Conservation (phyloP, 2,329 filamentous ascomycete species). For the Aureobasidium sp. region DNA sequence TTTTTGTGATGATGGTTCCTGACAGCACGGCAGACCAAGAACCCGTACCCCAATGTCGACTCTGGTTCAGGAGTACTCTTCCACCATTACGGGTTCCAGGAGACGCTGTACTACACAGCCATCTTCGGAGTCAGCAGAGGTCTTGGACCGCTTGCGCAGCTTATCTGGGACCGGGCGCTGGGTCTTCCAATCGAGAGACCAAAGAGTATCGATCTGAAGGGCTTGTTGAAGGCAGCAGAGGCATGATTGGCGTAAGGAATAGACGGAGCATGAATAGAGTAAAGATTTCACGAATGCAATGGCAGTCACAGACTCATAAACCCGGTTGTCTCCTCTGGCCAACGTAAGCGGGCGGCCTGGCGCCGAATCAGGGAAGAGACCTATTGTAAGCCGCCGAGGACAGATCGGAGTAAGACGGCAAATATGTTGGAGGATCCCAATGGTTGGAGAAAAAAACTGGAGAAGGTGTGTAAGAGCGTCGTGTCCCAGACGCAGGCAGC, state of each 20-base stretch:
- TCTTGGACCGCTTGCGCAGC: conserved; percentile 81
- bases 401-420: not conserved
- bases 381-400: not conserved
- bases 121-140: conserved; percentile 62
- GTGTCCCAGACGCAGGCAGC: not conserved
- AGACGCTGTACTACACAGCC: conserved; percentile 87
- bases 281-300: not conserved
- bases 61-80: conserved; percentile 88
- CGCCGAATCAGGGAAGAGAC: not conserved
- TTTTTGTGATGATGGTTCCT: not conserved
- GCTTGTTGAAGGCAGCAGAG: conserved; percentile 57
- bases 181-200: conserved; percentile 94
- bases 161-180: conserved; percentile 92
- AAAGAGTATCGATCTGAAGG: conserved; percentile 92
- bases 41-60: conserved; percentile 88
- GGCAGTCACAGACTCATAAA: no score
- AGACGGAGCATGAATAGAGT: not conserved
- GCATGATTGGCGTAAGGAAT: not conserved
- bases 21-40: conserved; percentile 25
- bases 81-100: conserved; percentile 95
- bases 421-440: not conserved
- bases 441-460: conserved; percentile 1
- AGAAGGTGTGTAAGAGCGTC: not conserved
- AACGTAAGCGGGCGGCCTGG: no score
- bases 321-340: no score